Evolutionary conservation across 2,329 filamentous ascomycete species (phyloP), one percentile per base, ranked within the genome.

Genomic region (Rachicladosporium sp.): DNA sequence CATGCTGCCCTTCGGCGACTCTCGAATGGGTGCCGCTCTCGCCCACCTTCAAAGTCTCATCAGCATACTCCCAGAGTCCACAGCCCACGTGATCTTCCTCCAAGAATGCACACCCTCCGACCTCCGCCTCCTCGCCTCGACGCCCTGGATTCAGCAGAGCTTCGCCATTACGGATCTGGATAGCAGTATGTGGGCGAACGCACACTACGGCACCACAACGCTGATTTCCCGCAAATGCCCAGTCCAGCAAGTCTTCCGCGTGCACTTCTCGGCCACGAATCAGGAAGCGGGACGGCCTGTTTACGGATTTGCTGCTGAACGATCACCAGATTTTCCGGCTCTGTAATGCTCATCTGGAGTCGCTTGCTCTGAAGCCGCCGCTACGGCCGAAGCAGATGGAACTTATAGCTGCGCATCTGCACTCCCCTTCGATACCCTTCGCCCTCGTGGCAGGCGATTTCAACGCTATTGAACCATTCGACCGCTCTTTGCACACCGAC

Each of bases 311-410:
- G 27, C 41, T 44, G 0, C 39, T 67, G 13, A 41, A 48, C 13
- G 39, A 39, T 29, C 23, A 27, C 3, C 54, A 49, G 36, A 54
- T 53, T 0, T 45, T 76, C 4, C 63, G 72, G 3, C 49, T 76
- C 3, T 73, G 71, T 53, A 74, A 74, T 49, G 68, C 67, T 0
- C 74, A 78, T 49, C 67, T 77, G 3, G 74, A 77, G 50, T 74
- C 69, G 2, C 55, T 77, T 10, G 59, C 63, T 0, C 55, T 65
- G 1, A 52, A 66, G 4, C 70, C 69, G 0, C 70, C 71, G 0
- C 54, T 63, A 11, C 64, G 73, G 0, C 69, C 69, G 0, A 47
- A 56, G 0, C 73, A 77, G 48, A 53, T 77, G 38, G 49, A 58
- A 13, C 46, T 64, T 6, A 64, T 68, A 3, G 63, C 67, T 0